Base-by-base conservation (phyloP, 176 grass and related monocot genomes). In the Eragrostis nindensis region DNA sequence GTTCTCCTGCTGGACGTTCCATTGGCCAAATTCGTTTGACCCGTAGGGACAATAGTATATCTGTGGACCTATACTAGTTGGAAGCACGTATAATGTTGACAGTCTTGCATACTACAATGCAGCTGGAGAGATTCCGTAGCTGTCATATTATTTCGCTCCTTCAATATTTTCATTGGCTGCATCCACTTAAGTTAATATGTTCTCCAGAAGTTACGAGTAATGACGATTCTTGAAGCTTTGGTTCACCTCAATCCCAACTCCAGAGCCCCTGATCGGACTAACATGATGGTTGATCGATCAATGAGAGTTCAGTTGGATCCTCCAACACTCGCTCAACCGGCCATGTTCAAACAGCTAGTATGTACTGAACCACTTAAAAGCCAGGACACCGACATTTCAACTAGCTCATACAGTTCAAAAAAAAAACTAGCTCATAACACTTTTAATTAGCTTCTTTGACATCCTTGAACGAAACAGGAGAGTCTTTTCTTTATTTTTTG, bases 61-160 rank as follows among this genome's bases (percentile, higher is more conserved):
- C 53, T 40, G 52, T 77, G 65, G 66, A 60, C 13, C 38, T 26
- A 36, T 36, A 27, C 12, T 25, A 36, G 65, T 70, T 63, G 85
- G 78, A 43, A 70, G 79, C 85, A 52, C 66, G 72, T 76, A 59
- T 26, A 62, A 82, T 65, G 79, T 22, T 55, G 79, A 46, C 55
- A 87, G 79, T 77, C 73, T 71, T 76, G 71, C 85, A 70, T 41
- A 66, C 29, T 62, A 63, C n/a, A 52, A 41, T n/a, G 57, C 24
- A 55, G 43, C 60, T 75, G 77, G 61, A 75, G 49, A 75, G 27
- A 67, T 19, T 81, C 68, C 32, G 38, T 45, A 78, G 66, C 44
- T 71, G 74, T 78, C 74, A 22, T 18, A 27, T 52, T 15, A 44
- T 53, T 25, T 48, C 49, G 50, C 41, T 39, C 63, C 25, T n/a